These are phyloP conservation scores for Fusarium gaditjirri DNA, from an alignment of 2,329 filamentous ascomycete genomes.

Conservation along the genomic window DNA sequence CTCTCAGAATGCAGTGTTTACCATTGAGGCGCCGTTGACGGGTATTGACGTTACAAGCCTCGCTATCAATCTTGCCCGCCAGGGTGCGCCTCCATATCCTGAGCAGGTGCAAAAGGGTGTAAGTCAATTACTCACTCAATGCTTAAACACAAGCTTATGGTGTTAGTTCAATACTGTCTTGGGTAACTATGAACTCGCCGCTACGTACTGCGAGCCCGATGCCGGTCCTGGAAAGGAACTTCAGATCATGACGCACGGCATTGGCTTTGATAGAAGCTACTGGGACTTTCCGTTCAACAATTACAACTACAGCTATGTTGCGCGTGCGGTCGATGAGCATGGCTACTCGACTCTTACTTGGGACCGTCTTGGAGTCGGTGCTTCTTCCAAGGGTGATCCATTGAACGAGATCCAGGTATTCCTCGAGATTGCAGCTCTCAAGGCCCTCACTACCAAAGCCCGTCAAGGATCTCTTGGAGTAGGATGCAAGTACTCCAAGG, in stretches of 20 bases:
- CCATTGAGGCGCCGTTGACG: conserved; percentile 57
- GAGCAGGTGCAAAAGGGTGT: conserved; percentile 57
- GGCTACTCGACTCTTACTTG: conserved; percentile 70
- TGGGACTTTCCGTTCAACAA: conserved; percentile 69
- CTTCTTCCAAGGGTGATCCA: conserved; percentile 67
- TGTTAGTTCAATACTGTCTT: conserved; percentile 59
- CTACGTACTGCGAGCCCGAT: conserved; percentile 70
- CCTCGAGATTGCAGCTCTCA: conserved; percentile 68
- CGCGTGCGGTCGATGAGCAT: conserved; percentile 62
- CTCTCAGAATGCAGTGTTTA: conserved; percentile 64
- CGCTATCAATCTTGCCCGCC: conserved; percentile 59
- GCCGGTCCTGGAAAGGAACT: conserved; percentile 51
- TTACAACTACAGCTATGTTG: conserved; percentile 72
- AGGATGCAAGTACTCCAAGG: conserved; percentile 51
- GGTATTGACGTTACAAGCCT: conserved; percentile 69
- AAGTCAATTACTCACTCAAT: conserved; percentile 22
- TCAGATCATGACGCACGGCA: conserved; percentile 56
- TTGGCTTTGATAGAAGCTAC: conserved; percentile 61
- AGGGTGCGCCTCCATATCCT: conserved; percentile 60
- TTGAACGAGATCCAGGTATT: conserved; percentile 68
- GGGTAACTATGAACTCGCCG: conserved; percentile 66
- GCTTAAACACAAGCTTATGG: background rate
- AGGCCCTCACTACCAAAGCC: conserved; percentile 61
- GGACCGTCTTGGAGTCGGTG: conserved; percentile 71
- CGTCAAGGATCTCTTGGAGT: conserved; percentile 58